Evolutionary conservation across 116 monocot species (phyloP).

Genomic region (Trichopus zeylanicus): DNA sequence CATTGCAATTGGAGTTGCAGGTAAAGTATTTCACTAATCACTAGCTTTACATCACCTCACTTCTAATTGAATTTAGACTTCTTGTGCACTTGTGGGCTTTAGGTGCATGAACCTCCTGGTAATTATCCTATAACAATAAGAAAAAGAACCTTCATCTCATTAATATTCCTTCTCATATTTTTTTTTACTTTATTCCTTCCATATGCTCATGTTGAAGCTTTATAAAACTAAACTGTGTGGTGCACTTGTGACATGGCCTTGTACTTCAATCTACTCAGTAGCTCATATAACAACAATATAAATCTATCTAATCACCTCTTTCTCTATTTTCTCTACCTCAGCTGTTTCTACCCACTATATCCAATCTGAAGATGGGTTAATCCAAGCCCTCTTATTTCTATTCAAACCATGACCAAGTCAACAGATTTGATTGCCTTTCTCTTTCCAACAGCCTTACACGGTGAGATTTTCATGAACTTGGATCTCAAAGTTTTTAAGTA

Average conservation of each 20-base stretch:
- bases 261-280: too few species aligned
- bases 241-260: too few species aligned
- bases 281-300: background rate
- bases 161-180: too few species aligned
- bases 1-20: conserved; percentile 67
- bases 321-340: background rate
- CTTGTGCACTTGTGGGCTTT: background rate
- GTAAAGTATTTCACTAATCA: conserved; percentile 13
- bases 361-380: background rate
- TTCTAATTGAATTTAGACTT: background rate
- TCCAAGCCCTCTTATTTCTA: background rate
- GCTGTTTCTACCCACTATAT: background rate
- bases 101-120: background rate
- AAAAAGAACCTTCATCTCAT: too few species aligned
- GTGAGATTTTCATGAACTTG: background rate
- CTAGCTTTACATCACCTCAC: background rate
- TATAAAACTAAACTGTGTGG: too few species aligned
- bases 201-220: too few species aligned
- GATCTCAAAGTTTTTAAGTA: background rate
- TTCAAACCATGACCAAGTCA: background rate
- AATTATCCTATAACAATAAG: too few species aligned
- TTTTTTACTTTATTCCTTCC: too few species aligned
- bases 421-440: too few species aligned
- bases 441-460: background rate
- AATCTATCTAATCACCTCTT: background rate